phyloP scores from a whole-genome alignment of 2,329 filamentous ascomycete genomes.

The Colletotrichum karsti region DNA sequence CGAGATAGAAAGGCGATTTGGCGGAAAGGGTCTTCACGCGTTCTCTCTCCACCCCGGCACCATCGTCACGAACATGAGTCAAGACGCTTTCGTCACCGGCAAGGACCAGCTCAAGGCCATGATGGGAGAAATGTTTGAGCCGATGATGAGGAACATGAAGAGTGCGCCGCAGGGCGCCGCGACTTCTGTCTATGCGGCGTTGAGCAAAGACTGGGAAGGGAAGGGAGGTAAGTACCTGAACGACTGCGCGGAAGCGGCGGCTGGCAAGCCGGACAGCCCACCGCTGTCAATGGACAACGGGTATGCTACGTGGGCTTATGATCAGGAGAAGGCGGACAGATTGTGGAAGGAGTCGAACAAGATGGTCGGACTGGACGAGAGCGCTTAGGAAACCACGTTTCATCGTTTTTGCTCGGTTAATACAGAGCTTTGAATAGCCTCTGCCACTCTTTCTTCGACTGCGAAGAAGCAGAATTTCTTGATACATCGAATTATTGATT shows the following conservation, averaged over 20 bases:
- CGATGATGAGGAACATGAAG: neutral
- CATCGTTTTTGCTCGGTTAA: too few species aligned
- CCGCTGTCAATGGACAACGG: constrained; percentile 15
- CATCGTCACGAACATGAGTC: constrained; percentile 4
- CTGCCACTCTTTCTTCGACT: neutral
- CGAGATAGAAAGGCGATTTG: constrained; percentile 52
- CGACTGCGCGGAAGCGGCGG: constrained; percentile 39
- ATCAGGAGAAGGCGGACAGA: constrained; percentile 1
- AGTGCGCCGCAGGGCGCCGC: constrained; percentile 53
- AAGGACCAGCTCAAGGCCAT: neutral
- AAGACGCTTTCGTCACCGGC: neutral
- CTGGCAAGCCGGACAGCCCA: neutral
- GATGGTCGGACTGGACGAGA: neutral
- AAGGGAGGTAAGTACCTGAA: constrained; percentile 55
- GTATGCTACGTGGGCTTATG: constrained; percentile 32
- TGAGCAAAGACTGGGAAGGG: constrained; percentile 49
- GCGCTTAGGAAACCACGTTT: neutral
- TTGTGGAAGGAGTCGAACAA: constrained; percentile 4
- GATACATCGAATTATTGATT: too few species aligned
- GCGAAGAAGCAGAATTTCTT: too few species aligned
- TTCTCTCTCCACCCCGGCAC: neutral
- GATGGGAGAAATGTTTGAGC: neutral
- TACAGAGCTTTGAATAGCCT: neutral
- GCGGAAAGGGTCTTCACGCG: constrained; percentile 39
- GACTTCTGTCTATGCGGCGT: constrained; percentile 53